These are phyloP conservation scores for Fusarium pseudoanthophilum DNA, from an alignment of 2,329 filamentous ascomycete species.

Conservation along the genomic window DNA sequence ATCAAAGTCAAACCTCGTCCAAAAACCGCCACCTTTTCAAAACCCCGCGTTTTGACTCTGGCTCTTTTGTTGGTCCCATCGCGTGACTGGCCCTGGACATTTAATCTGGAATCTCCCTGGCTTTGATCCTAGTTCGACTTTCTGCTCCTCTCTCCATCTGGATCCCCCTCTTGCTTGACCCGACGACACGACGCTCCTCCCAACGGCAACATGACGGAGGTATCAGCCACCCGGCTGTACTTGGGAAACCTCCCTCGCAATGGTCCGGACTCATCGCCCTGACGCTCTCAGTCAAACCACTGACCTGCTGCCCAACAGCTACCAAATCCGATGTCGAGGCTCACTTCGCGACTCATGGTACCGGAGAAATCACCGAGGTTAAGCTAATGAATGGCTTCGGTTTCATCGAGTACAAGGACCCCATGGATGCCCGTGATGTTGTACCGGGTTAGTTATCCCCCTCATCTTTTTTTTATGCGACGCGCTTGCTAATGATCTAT, in stretches of 20 bases:
- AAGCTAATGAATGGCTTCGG: slow-evolving; percentile 99
- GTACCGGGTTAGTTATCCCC: slow-evolving; percentile 81
- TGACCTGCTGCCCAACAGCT: slow-evolving; percentile 70
- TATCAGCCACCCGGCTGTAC: slow-evolving; percentile 95
- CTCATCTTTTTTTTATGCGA: slow-evolving; percentile 30
- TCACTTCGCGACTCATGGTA: slow-evolving; percentile 95
- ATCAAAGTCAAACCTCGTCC: slow-evolving; percentile 12
- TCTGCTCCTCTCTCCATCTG: slow-evolving; percentile 25
- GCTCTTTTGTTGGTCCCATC: slow-evolving; percentile 37
- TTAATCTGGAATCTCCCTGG: slow-evolving; percentile 33
- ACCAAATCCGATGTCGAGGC: slow-evolving; percentile 97
- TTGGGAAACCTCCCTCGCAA: slow-evolving; percentile 96
- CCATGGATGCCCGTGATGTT: slow-evolving; percentile 97
- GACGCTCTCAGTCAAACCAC: slow-evolving; percentile 49
- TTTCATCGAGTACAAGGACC: slow-evolving; percentile 99
- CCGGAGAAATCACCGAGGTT: slow-evolving; percentile 97
- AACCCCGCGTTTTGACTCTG: slow-evolving; percentile 29
- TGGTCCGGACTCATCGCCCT: slow-evolving; percentile 67
- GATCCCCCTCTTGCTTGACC: slow-evolving; percentile 25
- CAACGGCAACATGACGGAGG: slow-evolving; percentile 76
- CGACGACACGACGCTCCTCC: slow-evolving; percentile 26
- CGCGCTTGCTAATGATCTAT: slow-evolving; percentile 33
- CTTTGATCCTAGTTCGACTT: slow-evolving; percentile 23
- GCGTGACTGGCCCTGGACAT: slow-evolving; percentile 41
- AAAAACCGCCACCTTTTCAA: slow-evolving; percentile 18